Conservation (phyloP, 768 basidiomycete species). For the Leucogyrophana mollusca region DNA sequence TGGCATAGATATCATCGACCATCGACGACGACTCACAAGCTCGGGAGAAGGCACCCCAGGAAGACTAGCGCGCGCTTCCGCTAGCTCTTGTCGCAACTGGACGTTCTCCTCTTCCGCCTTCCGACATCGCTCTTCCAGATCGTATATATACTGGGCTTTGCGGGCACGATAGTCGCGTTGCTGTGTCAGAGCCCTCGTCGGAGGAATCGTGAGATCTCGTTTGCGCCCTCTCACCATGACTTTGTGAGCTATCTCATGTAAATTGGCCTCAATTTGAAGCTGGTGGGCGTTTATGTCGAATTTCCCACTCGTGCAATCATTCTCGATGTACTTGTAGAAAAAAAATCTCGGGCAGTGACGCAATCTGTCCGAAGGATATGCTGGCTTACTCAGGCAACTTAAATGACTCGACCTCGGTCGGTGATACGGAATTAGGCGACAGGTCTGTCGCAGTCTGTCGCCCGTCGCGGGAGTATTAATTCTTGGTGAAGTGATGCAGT, state of each 20-base stretch:
- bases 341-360: too few species aligned
- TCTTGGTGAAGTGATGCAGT: too few species aligned
- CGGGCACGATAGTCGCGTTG: slow-evolving; percentile 67
- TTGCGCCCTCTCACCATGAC: slow-evolving; percentile 64
- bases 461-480: too few species aligned
- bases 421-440: too few species aligned
- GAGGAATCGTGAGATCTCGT: slow-evolving; percentile 60
- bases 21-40: slow-evolving; percentile 20
- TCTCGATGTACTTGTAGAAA: slow-evolving; percentile 5
- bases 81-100: slow-evolving; percentile 47
- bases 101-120: slow-evolving; percentile 55
- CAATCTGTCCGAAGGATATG: too few species aligned
- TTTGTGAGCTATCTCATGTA: neutral
- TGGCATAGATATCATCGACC: slow-evolving; percentile 17
- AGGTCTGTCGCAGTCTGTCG: too few species aligned
- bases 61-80: slow-evolving; percentile 38
- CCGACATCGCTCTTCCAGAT: slow-evolving; percentile 55
- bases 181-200: slow-evolving; percentile 55
- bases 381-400: too few species aligned
- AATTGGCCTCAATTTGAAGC: neutral
- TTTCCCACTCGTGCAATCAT: too few species aligned
- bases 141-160: slow-evolving; percentile 53
- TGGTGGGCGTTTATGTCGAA: neutral
- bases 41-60: slow-evolving; percentile 27
- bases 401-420: too few species aligned